phyloP scores from a whole-genome alignment of 177 flowering plant species.

The Tripterygium wilfordii region DNA sequence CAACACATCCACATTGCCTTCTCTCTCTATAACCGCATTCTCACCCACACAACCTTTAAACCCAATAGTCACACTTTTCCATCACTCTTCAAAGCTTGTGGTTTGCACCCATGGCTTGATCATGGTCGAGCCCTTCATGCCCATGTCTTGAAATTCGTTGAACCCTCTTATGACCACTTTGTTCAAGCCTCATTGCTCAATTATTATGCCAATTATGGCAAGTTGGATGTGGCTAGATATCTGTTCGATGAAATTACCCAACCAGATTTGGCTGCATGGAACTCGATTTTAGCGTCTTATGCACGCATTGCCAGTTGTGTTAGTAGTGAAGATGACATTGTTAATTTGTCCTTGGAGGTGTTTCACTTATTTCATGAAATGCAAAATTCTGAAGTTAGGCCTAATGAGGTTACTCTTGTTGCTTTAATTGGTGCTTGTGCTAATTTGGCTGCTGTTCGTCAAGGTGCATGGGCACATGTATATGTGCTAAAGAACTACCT shows the following conservation, averaged over 20 bases:
- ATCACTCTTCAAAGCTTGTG: constrained; percentile 55
- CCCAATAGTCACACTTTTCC: constrained; percentile 58
- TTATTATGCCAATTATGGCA: constrained; percentile 45
- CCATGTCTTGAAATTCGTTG: constrained; percentile 53
- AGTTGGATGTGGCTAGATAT: constrained; percentile 28
- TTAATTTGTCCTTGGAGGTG: constrained; percentile 29
- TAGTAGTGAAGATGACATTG: constrained; percentile 5
- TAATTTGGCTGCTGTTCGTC: constrained; percentile 41
- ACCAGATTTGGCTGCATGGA: constrained; percentile 58
- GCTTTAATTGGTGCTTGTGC: constrained; percentile 55
- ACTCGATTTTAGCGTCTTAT: constrained; percentile 47
- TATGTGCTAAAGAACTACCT: constrained; percentile 31
- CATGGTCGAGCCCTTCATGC: constrained; percentile 48
- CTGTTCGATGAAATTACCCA: constrained; percentile 35
- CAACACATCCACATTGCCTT: constrained; percentile 27
- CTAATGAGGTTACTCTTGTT: constrained; percentile 53
- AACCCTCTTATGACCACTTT: constrained; percentile 30
- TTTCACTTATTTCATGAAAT: constrained; percentile 37
- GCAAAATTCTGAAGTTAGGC: constrained; percentile 29
- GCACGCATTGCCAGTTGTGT: constrained; percentile 10
- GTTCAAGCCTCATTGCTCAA: constrained; percentile 46
- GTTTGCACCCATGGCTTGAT: constrained; percentile 30
- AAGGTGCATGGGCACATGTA: constrained; percentile 53
- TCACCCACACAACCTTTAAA: constrained; percentile 11
- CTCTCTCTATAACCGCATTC: constrained; percentile 35